Evolutionary conservation across 441 rosid genomes (phyloP).

Genomic region (Jatropha multifida): DNA sequence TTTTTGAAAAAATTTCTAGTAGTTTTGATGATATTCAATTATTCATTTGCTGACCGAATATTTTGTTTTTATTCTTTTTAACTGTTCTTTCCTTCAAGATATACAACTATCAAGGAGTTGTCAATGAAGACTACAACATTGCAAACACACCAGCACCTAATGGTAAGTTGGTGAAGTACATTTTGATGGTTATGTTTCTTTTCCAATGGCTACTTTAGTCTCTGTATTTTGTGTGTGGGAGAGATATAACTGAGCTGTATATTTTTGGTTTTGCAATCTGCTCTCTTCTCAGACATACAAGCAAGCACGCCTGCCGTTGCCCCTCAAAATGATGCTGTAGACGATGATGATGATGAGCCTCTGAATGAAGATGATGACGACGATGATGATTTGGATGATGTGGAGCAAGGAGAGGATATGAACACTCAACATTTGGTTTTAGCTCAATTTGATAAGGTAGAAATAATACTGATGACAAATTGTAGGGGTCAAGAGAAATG

Average conservation of each 20-base stretch:
- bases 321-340: slow-evolving; percentile 47
- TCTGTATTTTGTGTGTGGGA: not conserved
- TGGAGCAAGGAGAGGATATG: slow-evolving; percentile 83
- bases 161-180: slow-evolving; percentile 43
- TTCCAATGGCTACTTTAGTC: not conserved
- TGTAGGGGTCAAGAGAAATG: not conserved
- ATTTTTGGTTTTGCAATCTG: slow-evolving; percentile 18
- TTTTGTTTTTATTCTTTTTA: slow-evolving; percentile 1
- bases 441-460: slow-evolving; percentile 98
- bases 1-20: not conserved
- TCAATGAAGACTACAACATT: slow-evolving; percentile 78
- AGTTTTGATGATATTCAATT: not conserved
- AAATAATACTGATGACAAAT: not conserved
- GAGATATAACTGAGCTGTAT: slow-evolving; percentile 6
- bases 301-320: slow-evolving; percentile 70
- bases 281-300: slow-evolving; percentile 56
- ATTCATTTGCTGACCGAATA: slow-evolving; percentile 5
- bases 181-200: not conserved
- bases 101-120: slow-evolving; percentile 88
- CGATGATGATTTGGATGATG: slow-evolving; percentile 86
- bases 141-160: slow-evolving; percentile 90
- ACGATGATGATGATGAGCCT: slow-evolving; percentile 86
- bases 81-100: slow-evolving; percentile 48
- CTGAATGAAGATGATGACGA: slow-evolving; percentile 83
- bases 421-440: slow-evolving; percentile 91